phyloP scores from a whole-genome alignment of 495 filamentous ascomycete species.

The Pseudoneurospora amorphoporcata region DNA sequence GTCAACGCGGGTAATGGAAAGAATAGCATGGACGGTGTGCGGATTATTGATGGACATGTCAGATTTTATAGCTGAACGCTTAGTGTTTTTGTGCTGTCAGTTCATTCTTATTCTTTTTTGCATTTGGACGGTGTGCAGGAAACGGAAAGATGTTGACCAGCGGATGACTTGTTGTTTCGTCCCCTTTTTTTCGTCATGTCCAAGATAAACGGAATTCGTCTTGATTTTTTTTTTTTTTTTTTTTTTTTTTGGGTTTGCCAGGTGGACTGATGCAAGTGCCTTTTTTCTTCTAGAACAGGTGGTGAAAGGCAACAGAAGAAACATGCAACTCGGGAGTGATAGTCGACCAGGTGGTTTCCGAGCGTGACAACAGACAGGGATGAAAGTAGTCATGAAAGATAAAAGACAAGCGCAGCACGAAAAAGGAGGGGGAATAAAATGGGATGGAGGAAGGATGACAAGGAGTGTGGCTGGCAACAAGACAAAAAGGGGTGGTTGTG shows the following conservation, averaged over 20 bases:
- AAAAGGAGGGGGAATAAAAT: neutral
- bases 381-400: neutral
- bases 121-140: neutral
- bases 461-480: neutral
- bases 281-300: neutral
- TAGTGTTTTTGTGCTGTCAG: neutral
- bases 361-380: neutral
- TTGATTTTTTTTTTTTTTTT: neutral
- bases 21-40: neutral
- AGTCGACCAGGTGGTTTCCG: neutral
- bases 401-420: neutral
- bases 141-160: neutral
- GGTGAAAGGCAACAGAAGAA: neutral
- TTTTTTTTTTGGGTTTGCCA: neutral
- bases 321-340: neutral
- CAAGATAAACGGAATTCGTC: neutral
- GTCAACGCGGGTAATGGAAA: neutral
- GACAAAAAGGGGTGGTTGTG: neutral
- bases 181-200: neutral
- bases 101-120: neutral
- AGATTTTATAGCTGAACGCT: neutral
- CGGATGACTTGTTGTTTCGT: neutral
- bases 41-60: neutral
- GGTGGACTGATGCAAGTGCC: neutral
- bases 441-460: neutral